Percentiles rank a stretch among this genome's conserved stretches.
phyloP scores from a whole-genome alignment of 1,284 basidiomycete species.

The Xanthoconium separans region DNA sequence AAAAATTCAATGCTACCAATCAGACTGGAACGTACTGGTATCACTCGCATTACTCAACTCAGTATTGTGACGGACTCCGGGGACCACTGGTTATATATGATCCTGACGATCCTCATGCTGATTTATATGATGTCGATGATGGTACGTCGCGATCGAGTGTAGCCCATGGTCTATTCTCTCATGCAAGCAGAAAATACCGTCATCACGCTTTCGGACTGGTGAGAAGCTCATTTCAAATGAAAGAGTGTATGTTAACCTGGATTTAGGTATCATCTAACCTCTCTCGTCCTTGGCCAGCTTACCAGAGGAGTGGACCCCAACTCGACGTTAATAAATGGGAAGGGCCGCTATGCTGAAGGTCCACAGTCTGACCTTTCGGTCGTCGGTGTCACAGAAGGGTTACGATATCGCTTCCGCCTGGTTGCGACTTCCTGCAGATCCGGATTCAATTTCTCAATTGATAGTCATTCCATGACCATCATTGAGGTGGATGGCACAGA shows the following conservation, averaged over 20 bases:
- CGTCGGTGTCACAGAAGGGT: constrained; percentile 25
- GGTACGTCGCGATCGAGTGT: constrained; percentile 17
- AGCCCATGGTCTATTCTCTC: not conserved
- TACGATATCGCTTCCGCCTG: constrained; percentile 35
- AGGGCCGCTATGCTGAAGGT: constrained; percentile 38
- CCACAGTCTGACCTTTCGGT: constrained; percentile 33
- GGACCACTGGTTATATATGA: constrained; percentile 42
- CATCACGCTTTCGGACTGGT: constrained; percentile 33
- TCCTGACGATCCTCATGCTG: constrained; percentile 31
- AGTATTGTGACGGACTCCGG: constrained; percentile 47
- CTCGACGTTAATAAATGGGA: constrained; percentile 50
- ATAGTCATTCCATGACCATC: constrained; percentile 38
- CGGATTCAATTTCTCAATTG: constrained; percentile 40
- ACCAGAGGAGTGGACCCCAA: constrained; percentile 23
- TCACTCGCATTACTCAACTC: constrained; percentile 28
- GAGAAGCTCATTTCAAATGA: not conserved
- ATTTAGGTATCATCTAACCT: constrained; percentile 25
- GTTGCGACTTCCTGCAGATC: constrained; percentile 35
- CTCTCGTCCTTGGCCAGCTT: not conserved
- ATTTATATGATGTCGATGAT: constrained; percentile 39
- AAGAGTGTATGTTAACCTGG: not conserved
- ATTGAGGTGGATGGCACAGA: constrained; percentile 51
- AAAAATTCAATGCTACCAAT: constrained; percentile 17
- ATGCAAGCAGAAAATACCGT: constrained; percentile 23
- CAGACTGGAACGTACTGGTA: constrained; percentile 35